Percentiles rank a stretch among this genome's conserved stretches.
Evolutionary conservation across 352 stramenopile species (phyloP).

Genomic region (Phytophthora megakarya): DNA sequence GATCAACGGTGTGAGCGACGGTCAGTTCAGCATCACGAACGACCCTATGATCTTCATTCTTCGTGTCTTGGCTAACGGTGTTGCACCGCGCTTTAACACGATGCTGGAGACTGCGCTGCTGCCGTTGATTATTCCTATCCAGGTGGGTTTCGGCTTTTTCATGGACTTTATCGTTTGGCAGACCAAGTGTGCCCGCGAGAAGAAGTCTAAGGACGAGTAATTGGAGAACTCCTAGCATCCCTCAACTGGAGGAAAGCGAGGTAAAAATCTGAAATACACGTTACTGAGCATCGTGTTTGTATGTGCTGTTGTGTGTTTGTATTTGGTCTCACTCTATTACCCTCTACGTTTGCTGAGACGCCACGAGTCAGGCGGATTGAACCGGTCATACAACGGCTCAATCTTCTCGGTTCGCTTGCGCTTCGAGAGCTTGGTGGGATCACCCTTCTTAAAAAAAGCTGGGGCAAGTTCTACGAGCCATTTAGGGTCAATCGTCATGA

Average conservation of each 20-base stretch:
- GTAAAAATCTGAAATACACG: slow-evolving; percentile 5
- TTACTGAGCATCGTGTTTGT: slow-evolving; percentile 14
- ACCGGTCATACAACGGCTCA: slow-evolving; percentile 98
- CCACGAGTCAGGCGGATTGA: slow-evolving; percentile 98
- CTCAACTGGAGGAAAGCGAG: slow-evolving; percentile 5
- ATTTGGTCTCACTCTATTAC: slow-evolving; percentile 46
- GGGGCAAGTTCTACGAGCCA: slow-evolving; percentile 98
- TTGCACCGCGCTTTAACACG: slow-evolving; percentile 73
- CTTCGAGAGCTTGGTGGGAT: slow-evolving; percentile 98
- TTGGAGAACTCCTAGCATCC: not conserved
- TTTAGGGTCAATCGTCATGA: slow-evolving; percentile 99
- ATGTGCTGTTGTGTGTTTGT: not conserved
- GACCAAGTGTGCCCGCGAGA: slow-evolving; percentile 53
- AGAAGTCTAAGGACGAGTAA: slow-evolving; percentile 69
- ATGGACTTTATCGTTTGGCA: slow-evolving; percentile 81
- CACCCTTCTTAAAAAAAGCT: slow-evolving; percentile 96
- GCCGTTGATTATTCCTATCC: slow-evolving; percentile 64
- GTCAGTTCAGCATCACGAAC: slow-evolving; percentile 84
- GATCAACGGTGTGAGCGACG: slow-evolving; percentile 65
- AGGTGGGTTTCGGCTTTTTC: slow-evolving; percentile 77
- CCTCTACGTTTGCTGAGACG: slow-evolving; percentile 95
- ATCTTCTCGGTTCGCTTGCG: slow-evolving; percentile 99
- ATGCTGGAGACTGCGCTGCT: slow-evolving; percentile 74
- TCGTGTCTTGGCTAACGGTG: slow-evolving; percentile 73
- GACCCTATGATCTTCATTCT: slow-evolving; percentile 78